phyloP scores from a whole-genome alignment of 1,139 yeast species.

The Kurtzmaniella quercitrusa region DNA sequence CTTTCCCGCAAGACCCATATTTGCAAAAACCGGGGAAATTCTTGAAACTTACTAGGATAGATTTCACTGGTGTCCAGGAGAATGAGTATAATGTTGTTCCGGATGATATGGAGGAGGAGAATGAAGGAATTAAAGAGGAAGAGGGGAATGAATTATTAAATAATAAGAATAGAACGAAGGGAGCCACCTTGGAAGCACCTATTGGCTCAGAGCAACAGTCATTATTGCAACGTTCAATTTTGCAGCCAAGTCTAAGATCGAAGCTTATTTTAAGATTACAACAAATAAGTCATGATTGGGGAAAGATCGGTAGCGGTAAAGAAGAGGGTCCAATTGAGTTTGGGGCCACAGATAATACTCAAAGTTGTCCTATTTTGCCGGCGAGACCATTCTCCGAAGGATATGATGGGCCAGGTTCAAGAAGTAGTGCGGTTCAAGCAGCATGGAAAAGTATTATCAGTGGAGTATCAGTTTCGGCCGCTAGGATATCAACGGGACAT shows the following conservation, averaged over 20 bases:
- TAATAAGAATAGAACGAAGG: no score
- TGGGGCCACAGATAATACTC: neutral
- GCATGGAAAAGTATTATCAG: slow-evolving; percentile 42
- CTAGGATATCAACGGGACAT: slow-evolving; percentile 45
- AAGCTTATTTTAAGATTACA: neutral
- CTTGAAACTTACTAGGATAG: slow-evolving; percentile 7
- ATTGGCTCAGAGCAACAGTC: no score
- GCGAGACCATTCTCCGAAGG: neutral
- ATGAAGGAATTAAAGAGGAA: neutral
- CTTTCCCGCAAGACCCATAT: slow-evolving; percentile 24
- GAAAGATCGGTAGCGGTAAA: neutral
- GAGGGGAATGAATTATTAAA: neutral
- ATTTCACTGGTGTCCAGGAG: neutral
- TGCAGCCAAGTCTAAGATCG: slow-evolving; percentile 2
- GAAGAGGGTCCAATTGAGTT: neutral
- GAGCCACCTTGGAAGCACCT: no score
- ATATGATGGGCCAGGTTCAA: slow-evolving; percentile 1
- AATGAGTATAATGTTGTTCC: neutral
- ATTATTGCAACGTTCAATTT: no score
- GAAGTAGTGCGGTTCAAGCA: slow-evolving; percentile 3
- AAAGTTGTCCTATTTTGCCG: neutral
- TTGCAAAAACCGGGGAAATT: slow-evolving; percentile 19
- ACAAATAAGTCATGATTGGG: neutral
- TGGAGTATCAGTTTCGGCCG: slow-evolving; percentile 49
- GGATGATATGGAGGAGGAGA: neutral